Evolutionary conservation across 139 green algal species (phyloP), one percentile per base, ranked within the genome.

Genomic region (Coelastrella sp.): DNA sequence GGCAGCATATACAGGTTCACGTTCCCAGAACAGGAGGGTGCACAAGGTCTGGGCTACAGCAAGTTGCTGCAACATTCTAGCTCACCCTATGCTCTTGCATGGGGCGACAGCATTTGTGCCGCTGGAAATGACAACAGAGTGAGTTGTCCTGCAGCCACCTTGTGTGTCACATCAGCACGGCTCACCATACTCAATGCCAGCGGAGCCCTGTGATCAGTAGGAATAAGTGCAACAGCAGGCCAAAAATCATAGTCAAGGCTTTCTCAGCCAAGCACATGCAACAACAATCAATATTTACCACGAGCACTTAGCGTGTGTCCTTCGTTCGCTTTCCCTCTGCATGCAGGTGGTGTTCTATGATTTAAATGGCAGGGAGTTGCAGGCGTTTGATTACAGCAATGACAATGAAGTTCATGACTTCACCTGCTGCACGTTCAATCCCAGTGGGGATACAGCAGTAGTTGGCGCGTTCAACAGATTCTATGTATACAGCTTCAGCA

Each of bases 281-380:
- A 27, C 37, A 71, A 15, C 48, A 57, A 15, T 23, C 48, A 11
- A 57, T n/a, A n/a, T n/a, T n/a, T n/a, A n/a, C n/a, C n/a, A n/a
- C n/a, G n/a, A n/a, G n/a, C n/a, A n/a, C n/a, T n/a, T n/a, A n/a
- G n/a, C n/a, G n/a, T n/a, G n/a, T n/a, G 48, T 57, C 13, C 48
- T 57, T 15, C 48, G 48, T 57, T 8, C 45, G 15, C 5, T n/a
- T 8, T 63, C 0, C 2, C 30, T 64, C 30, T 11, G 13, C 17
- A 19, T 67, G 72, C 72, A 93, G 85, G 90, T 96, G 34, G 91
- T 93, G 2, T 94, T 96, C 40, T 97, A 96, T 74, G 89, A 94
- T 69, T 60, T 35, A 17, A 87, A 88, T 19, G 93, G 91, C 13
- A 74, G 75, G 19, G 84, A 92, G 79, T 62, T 93, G 74, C 89